phyloP scores from a whole-genome alignment of 371 early-diverging fungal genomes.

The Actinomucor elegans region DNA sequence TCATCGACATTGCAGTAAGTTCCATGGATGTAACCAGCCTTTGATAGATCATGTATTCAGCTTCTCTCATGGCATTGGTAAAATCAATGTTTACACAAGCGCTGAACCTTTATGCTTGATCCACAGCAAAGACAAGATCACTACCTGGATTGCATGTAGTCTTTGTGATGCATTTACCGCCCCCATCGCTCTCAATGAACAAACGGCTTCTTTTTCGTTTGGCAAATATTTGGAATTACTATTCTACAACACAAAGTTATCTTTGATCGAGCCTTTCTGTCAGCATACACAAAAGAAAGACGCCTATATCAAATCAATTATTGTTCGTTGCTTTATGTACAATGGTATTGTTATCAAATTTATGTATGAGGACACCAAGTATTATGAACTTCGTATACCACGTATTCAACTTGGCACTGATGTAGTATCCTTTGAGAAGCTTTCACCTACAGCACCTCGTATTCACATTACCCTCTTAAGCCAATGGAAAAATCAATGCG shows the following conservation, averaged over 20 bases:
- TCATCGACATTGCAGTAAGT: slow-evolving; percentile 10
- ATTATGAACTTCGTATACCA: slow-evolving; percentile 65
- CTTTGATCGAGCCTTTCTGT: slow-evolving; percentile 40
- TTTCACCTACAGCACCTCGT: slow-evolving; percentile 3
- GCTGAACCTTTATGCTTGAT: not conserved
- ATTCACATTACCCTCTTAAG: slow-evolving; percentile 7
- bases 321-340: slow-evolving; percentile 47
- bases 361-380: slow-evolving; percentile 45
- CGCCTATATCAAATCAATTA: slow-evolving; percentile 15
- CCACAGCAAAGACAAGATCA: slow-evolving; percentile 23
- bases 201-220: slow-evolving; percentile 54
- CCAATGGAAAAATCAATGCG: slow-evolving; percentile 9
- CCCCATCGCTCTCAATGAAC: slow-evolving; percentile 34
- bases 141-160: slow-evolving; percentile 49
- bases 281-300: slow-evolving; percentile 17
- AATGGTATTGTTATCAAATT: slow-evolving; percentile 47
- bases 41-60: slow-evolving; percentile 53
- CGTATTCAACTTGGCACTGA: slow-evolving; percentile 20
- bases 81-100: slow-evolving; percentile 43
- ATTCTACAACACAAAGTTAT: slow-evolving; percentile 51
- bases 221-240: slow-evolving; percentile 67
- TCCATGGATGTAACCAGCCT: slow-evolving; percentile 45
- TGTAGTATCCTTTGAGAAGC: not conserved
- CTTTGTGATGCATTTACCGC: slow-evolving; percentile 41
- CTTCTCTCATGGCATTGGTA: slow-evolving; percentile 56